Percentiles rank a stretch among this genome's conserved stretches.
These are phyloP conservation scores for Plantago major DNA, from an alignment of 257 asterid genomes.

Conservation along the genomic window DNA sequence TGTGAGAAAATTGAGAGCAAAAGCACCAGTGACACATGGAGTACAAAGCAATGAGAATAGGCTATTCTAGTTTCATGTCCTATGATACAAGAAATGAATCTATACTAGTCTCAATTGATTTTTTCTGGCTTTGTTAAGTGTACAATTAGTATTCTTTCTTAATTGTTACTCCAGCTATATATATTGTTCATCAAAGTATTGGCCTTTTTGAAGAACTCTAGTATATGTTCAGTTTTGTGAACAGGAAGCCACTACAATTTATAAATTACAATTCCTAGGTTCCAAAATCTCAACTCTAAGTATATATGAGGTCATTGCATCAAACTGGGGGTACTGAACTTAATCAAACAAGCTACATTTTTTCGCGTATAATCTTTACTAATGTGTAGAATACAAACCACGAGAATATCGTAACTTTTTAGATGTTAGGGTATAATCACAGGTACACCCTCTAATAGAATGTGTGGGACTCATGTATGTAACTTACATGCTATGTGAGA, in stretches of 20 bases:
- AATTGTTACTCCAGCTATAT: background rate
- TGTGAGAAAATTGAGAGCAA: conserved; percentile 60
- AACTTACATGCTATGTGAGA: too few species aligned
- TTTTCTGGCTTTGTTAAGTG: background rate
- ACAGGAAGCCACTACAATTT: too few species aligned
- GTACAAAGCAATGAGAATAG: conserved; percentile 83
- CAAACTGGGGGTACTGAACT: too few species aligned
- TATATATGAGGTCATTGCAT: background rate
- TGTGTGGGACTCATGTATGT: too few species aligned
- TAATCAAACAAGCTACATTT: too few species aligned
- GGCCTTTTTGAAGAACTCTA: background rate
- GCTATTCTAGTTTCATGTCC: conserved; percentile 40
- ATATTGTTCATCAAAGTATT: background rate
- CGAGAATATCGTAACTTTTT: too few species aligned
- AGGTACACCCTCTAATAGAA: too few species aligned
- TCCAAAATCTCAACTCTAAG: background rate
- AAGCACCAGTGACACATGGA: conserved; percentile 89
- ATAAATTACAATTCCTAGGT: too few species aligned
- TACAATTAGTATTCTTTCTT: conserved; percentile 10
- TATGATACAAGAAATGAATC: conserved; percentile 23
- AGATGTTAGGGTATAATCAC: too few species aligned
- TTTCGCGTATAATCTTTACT: too few species aligned
- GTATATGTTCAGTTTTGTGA: background rate
- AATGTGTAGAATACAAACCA: too few species aligned
- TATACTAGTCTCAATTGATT: background rate